Evolutionary conservation across 2,329 filamentous ascomycete species (phyloP), one percentile per base, ranked within the genome.

Genomic region (Penicillium sp.): DNA sequence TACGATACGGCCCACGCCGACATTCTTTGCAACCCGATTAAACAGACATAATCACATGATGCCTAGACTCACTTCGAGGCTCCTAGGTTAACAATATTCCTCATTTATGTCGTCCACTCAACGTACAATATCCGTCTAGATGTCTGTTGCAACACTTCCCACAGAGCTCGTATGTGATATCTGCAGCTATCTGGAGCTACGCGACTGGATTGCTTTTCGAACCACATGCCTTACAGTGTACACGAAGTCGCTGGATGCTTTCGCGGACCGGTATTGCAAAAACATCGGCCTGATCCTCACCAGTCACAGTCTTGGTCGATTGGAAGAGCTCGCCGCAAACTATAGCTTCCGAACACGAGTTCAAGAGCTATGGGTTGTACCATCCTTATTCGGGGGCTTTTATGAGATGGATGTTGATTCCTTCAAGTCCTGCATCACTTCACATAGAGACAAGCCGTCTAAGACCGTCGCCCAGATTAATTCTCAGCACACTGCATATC

Each of bases 251-350:
- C 23, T 53, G 21, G 50, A 53, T 27, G 39, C 50, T 23, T 53
- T 53, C 16, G 41, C 50, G 15, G 31, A 45, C 21, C 40, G 29
- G 5, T 53, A 36, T 45, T 52, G 29, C 23, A 53, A 38, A 5
- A 53, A 31, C 21, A 46, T 53, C 34, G 27, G 50, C 19, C 31
- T 53, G 40, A 39, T 53, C 6, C 19, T 27, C 50, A 53, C 40
- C 15, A 36, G 50, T 36, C 19, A 53, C 27, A 43, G 50, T 43
- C 19, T 53, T 39, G 15, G 31, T 45, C 40, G 34, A 36, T 21
- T 53, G 13, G 40, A 53, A 53, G 21, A 45, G 23, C 33, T 53
- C 9, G 29, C 41, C 7, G 10, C 39, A 29, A 45, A 53, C 13
- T 13, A 45, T n/a, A 36, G 6, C 21, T 15, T 46, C 21, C 23